phyloP scores from a whole-genome alignment of 257 asterid genomes.

The Leonotis leonurus region DNA sequence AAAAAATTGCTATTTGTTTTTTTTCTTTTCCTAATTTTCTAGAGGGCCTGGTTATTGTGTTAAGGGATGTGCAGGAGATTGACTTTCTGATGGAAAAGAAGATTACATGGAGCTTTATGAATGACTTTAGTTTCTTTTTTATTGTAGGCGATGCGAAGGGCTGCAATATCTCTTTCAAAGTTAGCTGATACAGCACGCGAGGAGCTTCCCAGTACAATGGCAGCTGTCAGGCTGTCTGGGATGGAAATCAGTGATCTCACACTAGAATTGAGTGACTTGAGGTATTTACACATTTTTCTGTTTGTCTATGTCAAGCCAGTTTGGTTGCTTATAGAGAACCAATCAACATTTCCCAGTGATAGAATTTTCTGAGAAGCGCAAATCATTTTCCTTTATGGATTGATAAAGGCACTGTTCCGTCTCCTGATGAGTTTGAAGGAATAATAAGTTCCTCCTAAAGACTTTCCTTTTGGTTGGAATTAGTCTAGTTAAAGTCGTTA shows the following conservation, averaged over 20 bases:
- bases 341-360: background rate
- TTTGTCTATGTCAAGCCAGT: constrained; percentile 6
- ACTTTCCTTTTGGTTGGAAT: too few species aligned
- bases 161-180: constrained; percentile 72
- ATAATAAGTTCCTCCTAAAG: too few species aligned
- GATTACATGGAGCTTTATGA: constrained; percentile 8
- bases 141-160: constrained; percentile 77
- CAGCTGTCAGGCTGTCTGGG: constrained; percentile 77
- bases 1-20: background rate
- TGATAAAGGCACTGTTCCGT: background rate
- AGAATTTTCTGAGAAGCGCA: background rate
- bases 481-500: background rate
- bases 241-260: constrained; percentile 93
- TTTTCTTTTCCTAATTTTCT: background rate
- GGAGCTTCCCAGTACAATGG: constrained; percentile 91
- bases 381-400: background rate
- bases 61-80: background rate
- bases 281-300: constrained; percentile 31
- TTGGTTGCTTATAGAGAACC: background rate
- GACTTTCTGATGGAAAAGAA: background rate
- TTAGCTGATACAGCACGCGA: constrained; percentile 80
- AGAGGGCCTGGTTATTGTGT: background rate
- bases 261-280: constrained; percentile 73
- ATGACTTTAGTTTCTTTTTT: background rate
- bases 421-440: too few species aligned